Evolutionary conservation across 2,329 filamentous ascomycete species (phyloP), one percentile per base, ranked within the genome.

Genomic region (Orbilia ellipsospora): DNA sequence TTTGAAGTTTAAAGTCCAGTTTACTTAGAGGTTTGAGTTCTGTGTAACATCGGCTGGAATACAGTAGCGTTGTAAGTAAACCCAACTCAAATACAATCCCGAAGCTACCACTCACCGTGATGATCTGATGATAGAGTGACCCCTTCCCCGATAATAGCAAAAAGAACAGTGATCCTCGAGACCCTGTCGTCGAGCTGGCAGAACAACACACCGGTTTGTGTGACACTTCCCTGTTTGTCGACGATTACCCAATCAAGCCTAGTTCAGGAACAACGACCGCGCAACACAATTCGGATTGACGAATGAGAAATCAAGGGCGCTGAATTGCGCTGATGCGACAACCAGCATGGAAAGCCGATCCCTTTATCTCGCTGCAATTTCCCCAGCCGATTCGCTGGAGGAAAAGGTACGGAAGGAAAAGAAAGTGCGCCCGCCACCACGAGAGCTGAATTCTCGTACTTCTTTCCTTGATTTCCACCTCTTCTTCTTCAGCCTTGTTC

Each of bases 361-460:
- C 65, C 66, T 36, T 70, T 70, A 62, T 70, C 66, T n/a, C 20
- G 48, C 50, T 51, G 66, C 57, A 70, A 70, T 70, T 70, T 70
- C 66, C 57, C 31, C 50, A 70, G 48, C 50, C 66, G 55, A 70
- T 70, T 57, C 57, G 57, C 51, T 62, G 57, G 23, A 26, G 31
- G 44, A 13, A 59, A 42, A n/a, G n/a, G n/a, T n/a, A n/a, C n/a
- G 31, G 10, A 45, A 12, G 42, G 42, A 45, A 45, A 45, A 45
- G n/a, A 45, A 13, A 48, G 13, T 16, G 16, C 40, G 10, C 36
- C 28, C 23, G 23, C 13, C 13, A 4, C 36, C 51, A 57, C 62
- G 57, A 57, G 20, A 57, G 57, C 51, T 40, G 42, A 26, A 48
- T 57, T 45, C n/a, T 18, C 13, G 4, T 23, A 44, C 50, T 40